Evolutionary conservation across 2,329 filamentous ascomycete species (phyloP).

Genomic region (Coleophoma cylindrospora): DNA sequence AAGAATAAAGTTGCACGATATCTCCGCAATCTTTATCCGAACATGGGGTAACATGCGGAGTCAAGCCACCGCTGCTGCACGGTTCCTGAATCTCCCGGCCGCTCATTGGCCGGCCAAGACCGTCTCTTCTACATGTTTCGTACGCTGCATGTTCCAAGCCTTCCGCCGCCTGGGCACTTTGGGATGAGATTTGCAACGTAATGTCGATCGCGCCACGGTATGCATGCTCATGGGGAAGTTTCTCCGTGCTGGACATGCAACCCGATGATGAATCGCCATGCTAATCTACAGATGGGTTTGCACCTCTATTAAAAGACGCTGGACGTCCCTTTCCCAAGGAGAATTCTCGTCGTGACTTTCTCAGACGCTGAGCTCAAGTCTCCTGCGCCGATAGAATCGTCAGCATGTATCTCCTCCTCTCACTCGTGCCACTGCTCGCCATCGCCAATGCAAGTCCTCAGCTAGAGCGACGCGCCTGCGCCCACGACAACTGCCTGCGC

Average conservation of each 20-base stretch:
- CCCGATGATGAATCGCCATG: too few relatives aligned
- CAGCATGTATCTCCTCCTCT: background rate
- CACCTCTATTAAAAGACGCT: background rate
- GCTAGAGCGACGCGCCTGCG: background rate
- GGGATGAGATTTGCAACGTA: too few relatives aligned
- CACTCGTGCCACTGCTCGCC: background rate
- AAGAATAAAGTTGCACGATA: background rate
- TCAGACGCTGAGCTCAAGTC: background rate
- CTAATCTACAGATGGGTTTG: background rate
- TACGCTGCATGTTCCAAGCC: too few relatives aligned
- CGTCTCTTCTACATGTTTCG: too few relatives aligned
- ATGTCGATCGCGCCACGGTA: too few relatives aligned
- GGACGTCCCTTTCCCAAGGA: background rate
- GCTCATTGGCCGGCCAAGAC: too few relatives aligned
- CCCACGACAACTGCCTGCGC: background rate
- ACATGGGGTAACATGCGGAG: too few relatives aligned
- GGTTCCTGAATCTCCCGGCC: too few relatives aligned
- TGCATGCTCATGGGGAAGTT: too few relatives aligned
- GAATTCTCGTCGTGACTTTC: background rate
- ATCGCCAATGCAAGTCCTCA: background rate
- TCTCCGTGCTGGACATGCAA: too few relatives aligned
- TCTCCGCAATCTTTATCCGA: background rate
- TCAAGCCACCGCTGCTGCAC: too few relatives aligned
- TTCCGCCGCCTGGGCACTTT: too few relatives aligned
- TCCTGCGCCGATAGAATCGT: background rate